Evolutionary conservation across 192 early-diverging fungal genomes (phyloP).

Genomic region (Chytriomyces hyalinus): DNA sequence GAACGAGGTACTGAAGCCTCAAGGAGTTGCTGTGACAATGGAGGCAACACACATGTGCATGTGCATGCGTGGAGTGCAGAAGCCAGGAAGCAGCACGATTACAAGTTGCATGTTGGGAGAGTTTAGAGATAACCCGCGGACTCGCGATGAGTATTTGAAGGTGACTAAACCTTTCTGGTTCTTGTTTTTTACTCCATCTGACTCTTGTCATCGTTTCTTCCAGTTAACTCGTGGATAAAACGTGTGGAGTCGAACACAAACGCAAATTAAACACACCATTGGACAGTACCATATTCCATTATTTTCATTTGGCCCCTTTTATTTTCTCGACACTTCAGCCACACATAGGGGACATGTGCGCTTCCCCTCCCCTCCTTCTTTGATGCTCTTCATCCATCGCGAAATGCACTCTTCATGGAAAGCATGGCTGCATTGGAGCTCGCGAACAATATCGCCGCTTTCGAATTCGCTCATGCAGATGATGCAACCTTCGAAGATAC

Average conservation of each 20-base stretch:
- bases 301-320: too few species aligned
- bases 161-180: slow-evolving; percentile 40
- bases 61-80: slow-evolving; percentile 97
- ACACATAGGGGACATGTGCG: slow-evolving; percentile 29
- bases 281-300: too few species aligned
- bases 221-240: too few species aligned
- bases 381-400: slow-evolving; percentile 10
- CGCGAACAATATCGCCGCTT: slow-evolving; percentile 10
- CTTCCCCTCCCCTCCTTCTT: slow-evolving; percentile 28
- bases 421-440: slow-evolving; percentile 24
- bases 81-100: slow-evolving; percentile 92
- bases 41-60: slow-evolving; percentile 97
- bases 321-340: not conserved
- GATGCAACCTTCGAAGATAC: slow-evolving; percentile 11
- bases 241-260: not conserved
- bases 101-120: slow-evolving; percentile 95
- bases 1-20: slow-evolving; percentile 89
- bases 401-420: slow-evolving; percentile 32
- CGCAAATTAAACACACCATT: too few species aligned
- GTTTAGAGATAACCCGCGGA: slow-evolving; percentile 89
- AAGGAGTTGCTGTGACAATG: slow-evolving; percentile 97
- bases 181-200: not conserved
- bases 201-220: too few species aligned
- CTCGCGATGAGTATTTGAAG: slow-evolving; percentile 94
- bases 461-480: slow-evolving; percentile 29